Conservation (phyloP, 2,329 filamentous ascomycete species). For the Aspergillus japonicus region DNA sequence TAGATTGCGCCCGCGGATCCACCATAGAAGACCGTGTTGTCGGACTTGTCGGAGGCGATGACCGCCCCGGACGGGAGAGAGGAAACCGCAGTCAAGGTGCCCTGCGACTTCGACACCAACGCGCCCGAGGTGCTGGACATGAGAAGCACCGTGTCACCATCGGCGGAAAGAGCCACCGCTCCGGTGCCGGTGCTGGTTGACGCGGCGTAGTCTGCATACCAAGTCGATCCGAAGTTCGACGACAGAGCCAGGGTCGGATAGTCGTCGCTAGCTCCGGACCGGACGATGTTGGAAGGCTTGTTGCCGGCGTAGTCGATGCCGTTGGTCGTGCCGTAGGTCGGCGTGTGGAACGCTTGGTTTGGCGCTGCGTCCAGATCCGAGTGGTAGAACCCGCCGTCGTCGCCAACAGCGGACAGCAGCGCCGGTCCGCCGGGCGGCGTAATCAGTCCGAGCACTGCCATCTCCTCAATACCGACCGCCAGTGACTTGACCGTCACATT, state of each 20-base stretch:
- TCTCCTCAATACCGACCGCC: conserved; percentile 57
- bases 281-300: conserved; percentile 48
- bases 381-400: conserved; percentile 52
- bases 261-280: conserved; percentile 47
- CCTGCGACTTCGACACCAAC: conserved; percentile 17
- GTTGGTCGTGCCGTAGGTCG: conserved; percentile 48
- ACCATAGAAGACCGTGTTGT: conserved; percentile 55
- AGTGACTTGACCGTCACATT: conserved; percentile 54
- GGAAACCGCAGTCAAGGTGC: conserved; percentile 47
- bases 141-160: conserved; percentile 46
- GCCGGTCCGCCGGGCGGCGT: conserved; percentile 53
- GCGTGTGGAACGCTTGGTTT: conserved; percentile 47
- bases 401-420: conserved; percentile 53
- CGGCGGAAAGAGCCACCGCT: conserved; percentile 52
- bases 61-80: conserved; percentile 48
- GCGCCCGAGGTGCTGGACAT: conserved; percentile 21
- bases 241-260: conserved; percentile 50
- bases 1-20: conserved; percentile 51
- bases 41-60: conserved; percentile 56
- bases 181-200: conserved; percentile 48
- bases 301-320: conserved; percentile 47
- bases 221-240: conserved; percentile 51
- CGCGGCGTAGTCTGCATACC: conserved; percentile 50
- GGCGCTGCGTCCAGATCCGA: conserved; percentile 45
- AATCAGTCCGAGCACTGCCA: conserved; percentile 50